Conservation (phyloP, 257 asterid genomes). For the Euphrasia confusa region DNA sequence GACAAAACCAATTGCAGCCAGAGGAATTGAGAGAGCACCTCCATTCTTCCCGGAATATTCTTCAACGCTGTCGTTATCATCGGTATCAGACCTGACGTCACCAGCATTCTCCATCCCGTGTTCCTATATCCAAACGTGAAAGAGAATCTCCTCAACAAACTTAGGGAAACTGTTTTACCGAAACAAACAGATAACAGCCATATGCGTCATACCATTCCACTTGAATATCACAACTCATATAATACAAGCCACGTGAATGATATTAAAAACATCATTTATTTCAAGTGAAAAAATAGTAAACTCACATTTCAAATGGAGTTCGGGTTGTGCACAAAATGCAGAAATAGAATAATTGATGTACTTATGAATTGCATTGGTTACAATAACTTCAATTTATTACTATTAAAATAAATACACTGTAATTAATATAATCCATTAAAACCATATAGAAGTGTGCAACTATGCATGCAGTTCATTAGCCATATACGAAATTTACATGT, state of each 20-base stretch:
- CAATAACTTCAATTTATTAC: neutral
- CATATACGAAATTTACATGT: neutral
- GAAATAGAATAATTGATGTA: neutral
- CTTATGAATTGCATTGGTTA: neutral
- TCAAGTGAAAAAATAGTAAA: neutral
- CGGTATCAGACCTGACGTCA: slow-evolving; percentile 43
- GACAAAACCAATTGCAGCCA: slow-evolving; percentile 89
- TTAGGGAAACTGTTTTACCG: slow-evolving; percentile 16
- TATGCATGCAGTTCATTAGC: slow-evolving; percentile 3
- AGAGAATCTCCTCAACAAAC: slow-evolving; percentile 18
- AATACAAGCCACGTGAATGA: neutral
- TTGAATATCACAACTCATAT: slow-evolving; percentile 11
- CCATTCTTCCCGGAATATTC: slow-evolving; percentile 70
- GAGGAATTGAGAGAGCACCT: slow-evolving; percentile 78
- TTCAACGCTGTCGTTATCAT: slow-evolving; percentile 39
- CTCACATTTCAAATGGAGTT: slow-evolving; percentile 3
- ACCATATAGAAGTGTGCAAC: neutral
- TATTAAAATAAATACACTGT: neutral
- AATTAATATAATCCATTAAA: neutral
- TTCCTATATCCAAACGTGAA: slow-evolving; percentile 42
- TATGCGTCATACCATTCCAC: slow-evolving; percentile 10
- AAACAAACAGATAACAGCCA: slow-evolving; percentile 9
- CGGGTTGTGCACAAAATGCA: neutral
- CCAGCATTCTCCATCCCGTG: slow-evolving; percentile 37
- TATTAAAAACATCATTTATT: neutral